phyloP scores from a whole-genome alignment of 108 stramenopile genomes.

The Epithemia pelagica region DNA sequence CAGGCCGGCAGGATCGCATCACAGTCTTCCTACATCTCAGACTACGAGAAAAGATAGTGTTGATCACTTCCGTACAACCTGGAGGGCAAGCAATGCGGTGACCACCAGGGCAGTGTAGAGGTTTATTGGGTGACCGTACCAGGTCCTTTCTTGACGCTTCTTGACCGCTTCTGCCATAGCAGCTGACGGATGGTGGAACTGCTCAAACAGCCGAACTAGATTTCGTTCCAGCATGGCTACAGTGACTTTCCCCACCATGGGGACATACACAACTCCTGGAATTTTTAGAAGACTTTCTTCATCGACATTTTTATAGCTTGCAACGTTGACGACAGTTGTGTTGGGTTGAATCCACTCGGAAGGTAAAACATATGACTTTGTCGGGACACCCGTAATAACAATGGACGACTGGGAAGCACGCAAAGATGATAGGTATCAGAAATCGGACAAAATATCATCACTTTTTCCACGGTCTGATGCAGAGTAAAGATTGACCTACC shows the following conservation, averaged over 20 bases:
- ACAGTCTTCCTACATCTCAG: too few relatives aligned
- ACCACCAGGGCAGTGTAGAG: constrained; percentile 62
- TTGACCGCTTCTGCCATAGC: not conserved
- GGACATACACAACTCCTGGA: constrained; percentile 86
- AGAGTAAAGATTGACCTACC: too few relatives aligned
- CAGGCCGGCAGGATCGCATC: too few relatives aligned
- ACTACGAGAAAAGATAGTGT: too few relatives aligned
- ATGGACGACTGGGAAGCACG: constrained; percentile 51
- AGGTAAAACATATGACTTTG: constrained; percentile 84
- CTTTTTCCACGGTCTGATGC: too few relatives aligned
- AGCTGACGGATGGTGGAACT: constrained; percentile 52
- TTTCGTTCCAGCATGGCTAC: constrained; percentile 94
- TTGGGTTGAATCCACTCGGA: constrained; percentile 89
- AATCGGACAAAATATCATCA: not conserved
- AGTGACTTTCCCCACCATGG: constrained; percentile 95
- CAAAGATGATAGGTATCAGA: not conserved
- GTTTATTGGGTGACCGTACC: constrained; percentile 38
- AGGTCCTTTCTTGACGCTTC: constrained; percentile 15
- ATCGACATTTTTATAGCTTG: constrained; percentile 93
- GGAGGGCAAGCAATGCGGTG: constrained; percentile 45
- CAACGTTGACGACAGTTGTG: constrained; percentile 92
- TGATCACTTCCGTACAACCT: constrained; percentile 22
- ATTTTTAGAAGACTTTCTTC: constrained; percentile 82
- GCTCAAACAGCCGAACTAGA: constrained; percentile 86
- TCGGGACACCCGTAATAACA: constrained; percentile 92